Conservation (phyloP, 2,329 filamentous ascomycete genomes). For the Trichoderma sp. region DNA sequence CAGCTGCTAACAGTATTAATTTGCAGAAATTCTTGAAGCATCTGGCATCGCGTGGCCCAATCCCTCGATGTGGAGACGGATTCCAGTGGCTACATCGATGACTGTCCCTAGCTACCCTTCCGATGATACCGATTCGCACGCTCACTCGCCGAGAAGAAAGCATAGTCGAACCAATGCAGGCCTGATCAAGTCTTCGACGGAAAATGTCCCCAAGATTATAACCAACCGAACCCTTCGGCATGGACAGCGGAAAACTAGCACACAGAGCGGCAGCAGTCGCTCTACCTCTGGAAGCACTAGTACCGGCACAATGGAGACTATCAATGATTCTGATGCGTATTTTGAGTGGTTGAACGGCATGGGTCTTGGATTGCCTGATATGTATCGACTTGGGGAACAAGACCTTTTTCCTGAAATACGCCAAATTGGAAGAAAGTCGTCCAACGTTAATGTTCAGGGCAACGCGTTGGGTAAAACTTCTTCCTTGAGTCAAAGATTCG, state of each 20-base stretch:
- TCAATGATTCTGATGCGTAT: slow-evolving; percentile 35
- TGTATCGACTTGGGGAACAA: slow-evolving; percentile 18
- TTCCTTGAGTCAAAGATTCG: slow-evolving; percentile 27
- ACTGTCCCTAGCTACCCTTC: slow-evolving; percentile 47
- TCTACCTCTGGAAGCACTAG: slow-evolving; percentile 22
- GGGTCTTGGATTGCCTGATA: slow-evolving; percentile 30
- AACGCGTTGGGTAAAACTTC: slow-evolving; percentile 37
- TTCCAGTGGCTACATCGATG: slow-evolving; percentile 48
- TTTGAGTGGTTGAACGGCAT: slow-evolving; percentile 37
- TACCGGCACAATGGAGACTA: slow-evolving; percentile 30
- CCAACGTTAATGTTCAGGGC: slow-evolving; percentile 50
- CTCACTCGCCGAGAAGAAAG: slow-evolving; percentile 63
- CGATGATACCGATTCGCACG: slow-evolving; percentile 60
- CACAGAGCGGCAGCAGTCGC: neutral
- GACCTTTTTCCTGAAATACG: slow-evolving; percentile 24
- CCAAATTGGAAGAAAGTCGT: slow-evolving; percentile 37
- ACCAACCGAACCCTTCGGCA: neutral
- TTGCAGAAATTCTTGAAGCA: slow-evolving; percentile 67
- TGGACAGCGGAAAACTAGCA: neutral
- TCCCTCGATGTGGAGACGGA: slow-evolving; percentile 66
- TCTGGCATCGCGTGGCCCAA: slow-evolving; percentile 82
- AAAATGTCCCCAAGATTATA: neutral
- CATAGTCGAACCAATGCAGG: neutral
- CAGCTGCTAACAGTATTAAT: neutral
- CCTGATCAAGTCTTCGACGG: neutral